Percentiles rank a stretch among this genome's conserved stretches.
These are phyloP conservation scores for Monilinia laxa DNA, from an alignment of 2,329 filamentous ascomycete species.

Conservation along the genomic window DNA sequence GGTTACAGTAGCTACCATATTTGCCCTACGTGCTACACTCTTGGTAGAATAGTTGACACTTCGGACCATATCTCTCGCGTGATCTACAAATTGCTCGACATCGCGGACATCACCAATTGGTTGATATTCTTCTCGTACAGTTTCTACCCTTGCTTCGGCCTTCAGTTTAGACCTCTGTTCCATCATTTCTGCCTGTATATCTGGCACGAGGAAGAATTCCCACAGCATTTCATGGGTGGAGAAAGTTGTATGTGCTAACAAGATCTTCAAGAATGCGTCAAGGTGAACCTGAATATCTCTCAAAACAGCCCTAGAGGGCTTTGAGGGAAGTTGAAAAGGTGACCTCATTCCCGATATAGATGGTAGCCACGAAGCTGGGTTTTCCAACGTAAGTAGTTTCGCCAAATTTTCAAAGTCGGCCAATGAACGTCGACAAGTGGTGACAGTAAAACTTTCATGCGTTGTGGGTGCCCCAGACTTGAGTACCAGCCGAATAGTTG, in stretches of 20 bases:
- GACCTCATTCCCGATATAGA: conserved; percentile 73
- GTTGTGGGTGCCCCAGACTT: conserved; percentile 90
- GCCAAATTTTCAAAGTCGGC: conserved; percentile 89
- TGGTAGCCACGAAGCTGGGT: conserved; percentile 94
- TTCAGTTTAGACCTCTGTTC: conserved; percentile 85
- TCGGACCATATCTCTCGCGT: conserved; percentile 86
- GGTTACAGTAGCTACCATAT: conserved; percentile 65
- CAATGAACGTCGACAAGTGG: conserved; percentile 85
- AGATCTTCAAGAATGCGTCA: conserved; percentile 82
- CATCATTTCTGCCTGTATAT: conserved; percentile 87
- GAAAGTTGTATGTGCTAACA: conserved; percentile 88
- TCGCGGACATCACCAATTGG: conserved; percentile 81
- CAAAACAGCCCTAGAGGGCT: conserved; percentile 81
- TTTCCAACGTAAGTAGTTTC: conserved; percentile 79
- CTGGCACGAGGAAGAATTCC: conserved; percentile 98
- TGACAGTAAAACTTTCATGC: conserved; percentile 84
- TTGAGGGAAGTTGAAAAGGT: conserved; percentile 89
- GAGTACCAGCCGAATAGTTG: conserved; percentile 84
- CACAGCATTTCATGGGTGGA: conserved; percentile 95
- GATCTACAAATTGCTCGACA: conserved; percentile 88
- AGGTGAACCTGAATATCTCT: conserved; percentile 84
- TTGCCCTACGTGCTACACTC: conserved; percentile 76
- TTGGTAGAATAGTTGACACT: conserved; percentile 81
- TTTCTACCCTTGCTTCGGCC: conserved; percentile 77
- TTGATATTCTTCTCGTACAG: conserved; percentile 82